Percentiles rank a stretch among this genome's conserved stretches.
Evolutionary conservation across 257 asterid species (phyloP).

Genomic region (Nicotiana paniculata): DNA sequence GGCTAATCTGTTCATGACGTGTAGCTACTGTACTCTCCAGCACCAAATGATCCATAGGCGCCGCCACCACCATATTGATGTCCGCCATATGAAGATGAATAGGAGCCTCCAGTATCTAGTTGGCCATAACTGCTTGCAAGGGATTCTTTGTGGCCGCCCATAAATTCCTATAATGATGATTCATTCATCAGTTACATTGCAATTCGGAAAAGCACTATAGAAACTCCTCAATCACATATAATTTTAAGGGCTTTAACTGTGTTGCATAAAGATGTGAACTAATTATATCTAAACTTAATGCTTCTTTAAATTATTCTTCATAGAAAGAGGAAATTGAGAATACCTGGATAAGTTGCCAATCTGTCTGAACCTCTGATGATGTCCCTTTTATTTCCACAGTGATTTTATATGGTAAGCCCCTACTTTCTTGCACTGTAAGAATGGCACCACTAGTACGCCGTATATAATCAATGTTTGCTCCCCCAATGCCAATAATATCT

Average conservation of each 20-base stretch:
- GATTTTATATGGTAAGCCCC: slow-evolving; percentile 62
- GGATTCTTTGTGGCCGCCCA: slow-evolving; percentile 12
- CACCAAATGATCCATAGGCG: slow-evolving; percentile 53
- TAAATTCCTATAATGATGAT: slow-evolving; percentile 8
- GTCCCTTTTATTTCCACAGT: too few species aligned
- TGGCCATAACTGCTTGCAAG: slow-evolving; percentile 17
- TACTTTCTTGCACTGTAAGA: slow-evolving; percentile 74
- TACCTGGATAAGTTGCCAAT: too few species aligned
- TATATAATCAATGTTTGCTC: slow-evolving; percentile 71
- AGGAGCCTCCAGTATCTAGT: slow-evolving; percentile 29
- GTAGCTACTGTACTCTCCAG: slow-evolving; percentile 57
- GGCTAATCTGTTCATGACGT: slow-evolving; percentile 29
- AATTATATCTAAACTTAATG: too few species aligned
- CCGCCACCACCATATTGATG: slow-evolving; percentile 49
- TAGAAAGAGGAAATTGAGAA: too few species aligned
- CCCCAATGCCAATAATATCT: slow-evolving; percentile 79
- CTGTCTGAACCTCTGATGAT: too few species aligned
- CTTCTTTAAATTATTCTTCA: too few species aligned
- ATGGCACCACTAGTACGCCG: slow-evolving; percentile 79
- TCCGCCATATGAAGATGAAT: slow-evolving; percentile 38
- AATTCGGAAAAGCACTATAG: neutral
- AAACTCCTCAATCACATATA: neutral
- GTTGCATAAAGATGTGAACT: neutral
- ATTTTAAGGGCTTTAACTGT: neutral
- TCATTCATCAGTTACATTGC: neutral